A percentile compares a stretch with the other conserved stretches of the same genome.
phyloP scores from a whole-genome alignment of 2,329 filamentous ascomycete species.

The Paramyrothecium sp. region DNA sequence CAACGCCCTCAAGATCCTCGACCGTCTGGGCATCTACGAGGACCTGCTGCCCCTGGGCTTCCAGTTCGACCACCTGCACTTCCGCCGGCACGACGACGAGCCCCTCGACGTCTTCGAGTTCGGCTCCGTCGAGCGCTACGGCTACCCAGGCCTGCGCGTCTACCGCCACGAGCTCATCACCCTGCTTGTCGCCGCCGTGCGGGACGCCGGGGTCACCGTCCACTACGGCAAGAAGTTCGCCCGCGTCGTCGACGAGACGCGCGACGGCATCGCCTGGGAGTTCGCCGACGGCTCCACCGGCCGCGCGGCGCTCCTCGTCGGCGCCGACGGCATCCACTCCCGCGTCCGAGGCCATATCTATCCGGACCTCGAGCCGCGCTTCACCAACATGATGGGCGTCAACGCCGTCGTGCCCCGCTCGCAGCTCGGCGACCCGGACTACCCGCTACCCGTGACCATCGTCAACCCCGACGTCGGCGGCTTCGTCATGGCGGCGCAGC shows the following conservation, averaged over 20 bases:
- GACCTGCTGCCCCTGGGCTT: conserved; percentile 43
- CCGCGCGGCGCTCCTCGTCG: conserved; percentile 45
- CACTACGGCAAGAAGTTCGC: conserved; percentile 47
- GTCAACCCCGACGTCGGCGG: conserved; percentile 39
- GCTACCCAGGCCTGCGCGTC: conserved; percentile 52
- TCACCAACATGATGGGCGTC: conserved; percentile 45
- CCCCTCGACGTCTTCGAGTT: conserved; percentile 44
- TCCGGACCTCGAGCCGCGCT: conserved; percentile 45
- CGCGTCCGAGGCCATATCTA: conserved; percentile 49
- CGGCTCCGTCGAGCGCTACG: conserved; percentile 44
- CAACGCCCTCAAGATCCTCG: conserved; percentile 54
- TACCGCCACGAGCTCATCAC: conserved; percentile 52
- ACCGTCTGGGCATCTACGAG: conserved; percentile 46
- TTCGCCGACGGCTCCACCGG: conserved; percentile 44
- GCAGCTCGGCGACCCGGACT: conserved; percentile 33
- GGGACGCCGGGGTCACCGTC: conserved; percentile 37
- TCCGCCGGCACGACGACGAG: conserved; percentile 32
- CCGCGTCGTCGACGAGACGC: conserved; percentile 37
- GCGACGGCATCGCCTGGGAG: conserved; percentile 39
- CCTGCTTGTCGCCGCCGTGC: conserved; percentile 40
- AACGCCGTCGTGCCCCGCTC: conserved; percentile 29
- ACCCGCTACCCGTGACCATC: conserved; percentile 40
- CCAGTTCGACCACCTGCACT: conserved; percentile 50
- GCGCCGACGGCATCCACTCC: conserved; percentile 61
- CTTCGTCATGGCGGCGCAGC: conserved; percentile 50